Evolutionary conservation across 495 filamentous ascomycete genomes (phyloP).

Genomic region (Peziza echinospora): DNA sequence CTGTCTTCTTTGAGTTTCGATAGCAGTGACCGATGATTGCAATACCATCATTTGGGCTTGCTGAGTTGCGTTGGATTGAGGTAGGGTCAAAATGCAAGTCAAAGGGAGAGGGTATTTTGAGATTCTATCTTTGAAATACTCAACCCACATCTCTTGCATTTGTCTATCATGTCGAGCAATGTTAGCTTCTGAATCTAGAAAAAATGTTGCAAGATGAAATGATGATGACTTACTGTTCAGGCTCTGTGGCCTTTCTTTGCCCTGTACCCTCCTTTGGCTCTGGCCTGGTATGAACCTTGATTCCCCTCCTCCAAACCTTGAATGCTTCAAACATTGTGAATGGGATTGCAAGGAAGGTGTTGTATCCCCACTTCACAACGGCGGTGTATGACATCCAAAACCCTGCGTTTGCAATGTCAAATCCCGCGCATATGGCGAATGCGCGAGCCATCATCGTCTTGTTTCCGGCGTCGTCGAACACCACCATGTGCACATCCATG

Average conservation of each 20-base stretch:
- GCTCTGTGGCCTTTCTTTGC: slow-evolving; percentile 14
- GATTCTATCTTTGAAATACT: slow-evolving; percentile 12
- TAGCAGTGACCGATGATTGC: slow-evolving; percentile 7
- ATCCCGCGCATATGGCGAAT: slow-evolving; percentile 13
- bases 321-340: slow-evolving; percentile 18
- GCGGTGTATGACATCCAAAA: slow-evolving; percentile 11
- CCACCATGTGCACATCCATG: slow-evolving; percentile 18
- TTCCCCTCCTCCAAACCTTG: slow-evolving; percentile 17
- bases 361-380: slow-evolving; percentile 16
- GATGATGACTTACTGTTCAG: too few species aligned
- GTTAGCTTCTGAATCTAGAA: too few species aligned
- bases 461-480: slow-evolving; percentile 12
- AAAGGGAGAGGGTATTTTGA: slow-evolving; percentile 8
- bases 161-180: slow-evolving; percentile 3
- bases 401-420: slow-evolving; percentile 14
- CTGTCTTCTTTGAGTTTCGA: too few species aligned
- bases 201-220: slow-evolving; percentile 1
- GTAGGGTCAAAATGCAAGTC: too few species aligned
- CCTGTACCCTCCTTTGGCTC: slow-evolving; percentile 13
- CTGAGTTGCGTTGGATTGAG: too few species aligned
- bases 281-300: slow-evolving; percentile 16
- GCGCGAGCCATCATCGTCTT: slow-evolving; percentile 19
- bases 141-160: slow-evolving; percentile 16
- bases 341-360: slow-evolving; percentile 16
- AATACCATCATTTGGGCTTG: slow-evolving; percentile 10